These are phyloP conservation scores for Lasiosphaeriaceae sp. DNA, from an alignment of 495 filamentous ascomycete genomes.

Conservation along the genomic window DNA sequence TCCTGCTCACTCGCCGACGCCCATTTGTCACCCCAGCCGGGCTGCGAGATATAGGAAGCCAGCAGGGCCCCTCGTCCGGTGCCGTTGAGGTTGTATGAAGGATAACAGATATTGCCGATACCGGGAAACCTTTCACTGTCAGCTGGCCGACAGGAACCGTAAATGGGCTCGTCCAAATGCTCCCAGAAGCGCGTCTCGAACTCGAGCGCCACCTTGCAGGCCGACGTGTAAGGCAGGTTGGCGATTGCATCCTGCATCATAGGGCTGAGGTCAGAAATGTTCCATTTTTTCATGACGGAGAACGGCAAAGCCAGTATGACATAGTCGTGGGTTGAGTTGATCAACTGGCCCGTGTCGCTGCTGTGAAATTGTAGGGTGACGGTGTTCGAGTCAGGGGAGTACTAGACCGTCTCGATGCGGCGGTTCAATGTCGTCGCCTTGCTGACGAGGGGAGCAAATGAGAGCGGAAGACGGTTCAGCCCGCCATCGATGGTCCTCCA, in stretches of 20 bases:
- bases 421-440: constrained; percentile 52
- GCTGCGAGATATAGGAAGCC: constrained; percentile 48
- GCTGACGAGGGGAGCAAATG: constrained; percentile 58
- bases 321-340: constrained; percentile 58
- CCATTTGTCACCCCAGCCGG: constrained; percentile 32
- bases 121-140: constrained; percentile 49
- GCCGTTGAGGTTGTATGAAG: constrained; percentile 60
- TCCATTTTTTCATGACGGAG: constrained; percentile 51
- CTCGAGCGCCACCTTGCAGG: constrained; percentile 64
- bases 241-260: constrained; percentile 56
- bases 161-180: constrained; percentile 55
- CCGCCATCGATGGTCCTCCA: constrained; percentile 64
- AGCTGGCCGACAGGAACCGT: constrained; percentile 56
- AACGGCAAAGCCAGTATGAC: constrained; percentile 62
- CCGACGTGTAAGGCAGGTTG: constrained; percentile 51
- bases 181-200: constrained; percentile 69
- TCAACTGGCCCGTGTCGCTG: constrained; percentile 34
- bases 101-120: constrained; percentile 60
- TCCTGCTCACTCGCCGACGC: constrained; percentile 13
- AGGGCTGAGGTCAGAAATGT: constrained; percentile 37
- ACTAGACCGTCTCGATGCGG: constrained; percentile 45
- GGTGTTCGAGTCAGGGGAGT: constrained; percentile 32
- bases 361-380: constrained; percentile 46
- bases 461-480: constrained; percentile 54
- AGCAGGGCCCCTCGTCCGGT: constrained; percentile 58